These are phyloP conservation scores for Dictyostelium brefeldianum DNA, from an alignment of 78 protist species.

Conservation along the genomic window DNA sequence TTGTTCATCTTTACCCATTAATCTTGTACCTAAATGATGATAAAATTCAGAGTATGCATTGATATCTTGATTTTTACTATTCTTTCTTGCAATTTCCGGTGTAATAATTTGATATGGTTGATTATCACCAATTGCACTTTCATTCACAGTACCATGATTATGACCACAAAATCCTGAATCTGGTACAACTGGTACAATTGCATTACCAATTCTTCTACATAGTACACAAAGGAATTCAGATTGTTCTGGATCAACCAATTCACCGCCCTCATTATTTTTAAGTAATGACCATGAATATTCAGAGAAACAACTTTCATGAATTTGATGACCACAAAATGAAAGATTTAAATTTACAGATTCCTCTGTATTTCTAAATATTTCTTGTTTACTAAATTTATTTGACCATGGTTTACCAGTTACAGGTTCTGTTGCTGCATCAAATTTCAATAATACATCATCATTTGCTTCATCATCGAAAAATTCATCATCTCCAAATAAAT, in stretches of 20 bases:
- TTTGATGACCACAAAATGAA: conserved; percentile 81
- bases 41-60: background rate
- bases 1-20: conserved; percentile 22
- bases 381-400: conserved; percentile 52
- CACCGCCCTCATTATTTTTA: conserved; percentile 70
- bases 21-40: background rate
- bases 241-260: conserved; percentile 35
- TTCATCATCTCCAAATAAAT: conserved; percentile 33
- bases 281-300: conserved; percentile 51
- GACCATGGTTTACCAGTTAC: conserved; percentile 75
- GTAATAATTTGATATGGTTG: background rate
- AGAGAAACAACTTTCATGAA: conserved; percentile 66
- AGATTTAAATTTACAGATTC: conserved; percentile 52
- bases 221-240: conserved; percentile 74
- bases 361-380: conserved; percentile 65
- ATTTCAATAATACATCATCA: conserved; percentile 20
- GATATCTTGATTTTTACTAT: background rate
- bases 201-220: conserved; percentile 74
- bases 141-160: background rate
- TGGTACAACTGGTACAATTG: conserved; percentile 77
- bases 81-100: conserved; percentile 7
- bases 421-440: conserved; percentile 22
- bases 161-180: conserved; percentile 15
- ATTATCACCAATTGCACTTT: background rate
- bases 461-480: background rate